Percentiles rank a stretch among this genome's conserved stretches.
phyloP scores from a whole-genome alignment of 2,329 filamentous ascomycete species.

The Clarireedia paspali region DNA sequence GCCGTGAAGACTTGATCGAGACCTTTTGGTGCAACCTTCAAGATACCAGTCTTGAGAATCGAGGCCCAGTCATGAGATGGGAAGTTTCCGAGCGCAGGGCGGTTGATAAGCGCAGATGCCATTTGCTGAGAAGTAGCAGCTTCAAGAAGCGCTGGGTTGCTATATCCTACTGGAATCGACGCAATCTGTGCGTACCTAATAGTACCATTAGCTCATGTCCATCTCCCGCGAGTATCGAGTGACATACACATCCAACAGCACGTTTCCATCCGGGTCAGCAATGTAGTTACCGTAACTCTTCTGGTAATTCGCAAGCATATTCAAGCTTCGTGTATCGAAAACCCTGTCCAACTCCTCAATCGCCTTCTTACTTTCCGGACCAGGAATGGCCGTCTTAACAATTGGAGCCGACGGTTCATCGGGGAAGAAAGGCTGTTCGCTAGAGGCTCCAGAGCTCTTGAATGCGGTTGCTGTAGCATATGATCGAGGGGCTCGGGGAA shows the following conservation, averaged over 20 bases:
- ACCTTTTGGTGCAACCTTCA: slow-evolving; percentile 66
- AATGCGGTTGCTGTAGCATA: slow-evolving; percentile 16
- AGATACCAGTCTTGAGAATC: slow-evolving; percentile 62
- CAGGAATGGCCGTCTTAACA: slow-evolving; percentile 33
- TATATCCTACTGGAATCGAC: slow-evolving; percentile 78
- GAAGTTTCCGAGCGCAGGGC: slow-evolving; percentile 75
- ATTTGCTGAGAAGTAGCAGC: slow-evolving; percentile 64
- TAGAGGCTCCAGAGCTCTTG: background rate
- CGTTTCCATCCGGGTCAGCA: slow-evolving; percentile 43
- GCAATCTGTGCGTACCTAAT: slow-evolving; percentile 70
- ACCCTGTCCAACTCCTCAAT: slow-evolving; percentile 38
- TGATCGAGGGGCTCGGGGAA: slow-evolving; percentile 12
- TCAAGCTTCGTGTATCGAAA: slow-evolving; percentile 44
- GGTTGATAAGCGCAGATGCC: slow-evolving; percentile 66
- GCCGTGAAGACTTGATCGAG: slow-evolving; percentile 75
- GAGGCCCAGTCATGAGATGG: slow-evolving; percentile 68
- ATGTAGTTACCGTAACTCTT: slow-evolving; percentile 47
- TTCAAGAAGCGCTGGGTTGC: slow-evolving; percentile 60
- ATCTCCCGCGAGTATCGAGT: background rate
- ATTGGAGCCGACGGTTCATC: slow-evolving; percentile 26
- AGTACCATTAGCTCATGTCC: slow-evolving; percentile 11
- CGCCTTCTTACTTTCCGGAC: slow-evolving; percentile 31
- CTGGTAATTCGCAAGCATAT: slow-evolving; percentile 46
- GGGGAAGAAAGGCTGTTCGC: slow-evolving; percentile 25
- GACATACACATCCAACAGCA: slow-evolving; percentile 40